phyloP scores from a whole-genome alignment of 768 basidiomycete species.

The Pleurotus tuoliensis region DNA sequence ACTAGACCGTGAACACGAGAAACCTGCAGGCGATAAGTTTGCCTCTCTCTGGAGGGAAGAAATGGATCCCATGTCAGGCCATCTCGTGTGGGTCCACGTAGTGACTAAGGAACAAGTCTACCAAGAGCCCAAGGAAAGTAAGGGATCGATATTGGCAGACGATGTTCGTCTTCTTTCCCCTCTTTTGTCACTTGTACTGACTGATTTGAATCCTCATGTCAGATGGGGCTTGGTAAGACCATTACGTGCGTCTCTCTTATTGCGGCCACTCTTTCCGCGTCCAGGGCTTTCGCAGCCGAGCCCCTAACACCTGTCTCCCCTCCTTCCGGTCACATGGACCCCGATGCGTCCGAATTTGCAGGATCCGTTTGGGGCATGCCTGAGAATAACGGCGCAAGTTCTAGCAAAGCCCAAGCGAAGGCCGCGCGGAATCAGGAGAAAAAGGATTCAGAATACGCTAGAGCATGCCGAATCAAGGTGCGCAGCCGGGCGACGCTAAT shows the following conservation, averaged over 20 bases:
- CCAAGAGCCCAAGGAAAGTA: slow-evolving; percentile 65
- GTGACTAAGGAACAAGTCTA: slow-evolving; percentile 79
- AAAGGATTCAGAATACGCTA: slow-evolving; percentile 61
- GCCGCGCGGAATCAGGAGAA: slow-evolving; percentile 65
- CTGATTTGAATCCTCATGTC: slow-evolving; percentile 9
- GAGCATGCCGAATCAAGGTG: slow-evolving; percentile 73
- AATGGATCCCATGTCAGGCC: slow-evolving; percentile 41
- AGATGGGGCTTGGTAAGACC: slow-evolving; percentile 99
- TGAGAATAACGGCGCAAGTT: slow-evolving; percentile 25
- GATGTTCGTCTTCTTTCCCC: slow-evolving; percentile 60
- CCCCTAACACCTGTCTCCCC: slow-evolving; percentile 44
- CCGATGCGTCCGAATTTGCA: slow-evolving; percentile 57
- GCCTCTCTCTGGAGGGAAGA: slow-evolving; percentile 72
- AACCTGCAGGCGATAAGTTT: slow-evolving; percentile 44
- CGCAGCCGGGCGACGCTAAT: slow-evolving; percentile 92
- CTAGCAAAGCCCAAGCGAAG: slow-evolving; percentile 62
- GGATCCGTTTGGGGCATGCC: slow-evolving; percentile 89
- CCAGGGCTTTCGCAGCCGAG: slow-evolving; percentile 58
- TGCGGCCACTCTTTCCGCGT: slow-evolving; percentile 74
- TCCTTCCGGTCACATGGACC: slow-evolving; percentile 27
- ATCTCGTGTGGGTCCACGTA: slow-evolving; percentile 67
- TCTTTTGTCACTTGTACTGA: slow-evolving; percentile 7
- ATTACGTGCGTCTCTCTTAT: slow-evolving; percentile 94
- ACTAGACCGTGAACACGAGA: slow-evolving; percentile 80
- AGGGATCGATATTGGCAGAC: slow-evolving; percentile 92